These are phyloP conservation scores for Chalaropsis ovoidea DNA, from an alignment of 2,329 filamentous ascomycete genomes.

Conservation along the genomic window DNA sequence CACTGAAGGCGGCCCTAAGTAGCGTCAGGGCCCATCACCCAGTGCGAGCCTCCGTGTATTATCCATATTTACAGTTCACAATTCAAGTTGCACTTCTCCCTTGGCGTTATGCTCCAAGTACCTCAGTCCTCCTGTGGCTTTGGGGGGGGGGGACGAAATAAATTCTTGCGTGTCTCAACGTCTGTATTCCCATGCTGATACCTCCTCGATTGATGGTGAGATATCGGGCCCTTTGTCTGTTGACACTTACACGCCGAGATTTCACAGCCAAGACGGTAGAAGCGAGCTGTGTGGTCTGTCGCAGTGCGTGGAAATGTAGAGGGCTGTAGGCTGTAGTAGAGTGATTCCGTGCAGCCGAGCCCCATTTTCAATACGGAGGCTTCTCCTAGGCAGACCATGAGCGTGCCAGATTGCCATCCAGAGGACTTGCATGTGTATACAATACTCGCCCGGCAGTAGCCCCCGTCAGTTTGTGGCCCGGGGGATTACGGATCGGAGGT, in stretches of 20 bases:
- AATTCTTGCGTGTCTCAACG: too few species aligned
- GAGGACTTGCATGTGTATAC: background rate
- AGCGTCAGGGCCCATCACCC: too few species aligned
- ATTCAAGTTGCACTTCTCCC: background rate
- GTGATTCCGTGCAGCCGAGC: too few species aligned
- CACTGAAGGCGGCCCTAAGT: too few species aligned
- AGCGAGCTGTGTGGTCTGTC: background rate
- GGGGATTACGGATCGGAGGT: background rate
- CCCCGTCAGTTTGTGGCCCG: background rate
- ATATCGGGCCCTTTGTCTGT: background rate
- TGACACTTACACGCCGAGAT: background rate
- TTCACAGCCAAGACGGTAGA: background rate
- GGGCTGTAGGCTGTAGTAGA: background rate
- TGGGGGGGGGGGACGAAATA: background rate
- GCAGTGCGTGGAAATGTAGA: background rate
- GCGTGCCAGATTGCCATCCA: background rate
- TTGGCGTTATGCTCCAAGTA: background rate
- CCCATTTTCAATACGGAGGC: too few species aligned
- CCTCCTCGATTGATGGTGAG: too few species aligned
- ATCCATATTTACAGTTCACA: background rate
- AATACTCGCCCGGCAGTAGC: background rate
- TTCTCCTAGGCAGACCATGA: background rate
- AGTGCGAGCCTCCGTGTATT: background rate
- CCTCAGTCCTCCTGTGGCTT: background rate
- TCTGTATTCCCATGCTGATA: too few species aligned